These are phyloP conservation scores for Didymella segeticola DNA, from an alignment of 2,329 filamentous ascomycete genomes.

Conservation along the genomic window DNA sequence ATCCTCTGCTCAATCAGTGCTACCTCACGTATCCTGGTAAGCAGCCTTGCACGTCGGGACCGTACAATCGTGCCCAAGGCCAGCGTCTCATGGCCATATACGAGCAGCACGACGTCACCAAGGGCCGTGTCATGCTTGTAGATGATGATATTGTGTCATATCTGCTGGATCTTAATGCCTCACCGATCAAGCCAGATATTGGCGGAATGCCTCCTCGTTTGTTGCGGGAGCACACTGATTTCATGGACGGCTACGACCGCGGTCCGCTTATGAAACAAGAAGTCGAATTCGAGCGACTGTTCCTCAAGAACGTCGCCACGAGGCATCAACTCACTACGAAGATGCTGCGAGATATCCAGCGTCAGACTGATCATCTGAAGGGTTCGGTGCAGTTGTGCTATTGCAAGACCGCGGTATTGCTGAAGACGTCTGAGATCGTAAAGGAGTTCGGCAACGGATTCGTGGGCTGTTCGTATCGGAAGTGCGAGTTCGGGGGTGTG, in stretches of 20 bases:
- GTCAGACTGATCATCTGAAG: not conserved
- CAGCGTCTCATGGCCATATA: conserved; percentile 28
- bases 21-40: conserved; percentile 27
- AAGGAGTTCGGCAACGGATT: not conserved
- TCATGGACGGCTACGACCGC: conserved; percentile 7
- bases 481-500: conserved; percentile 20
- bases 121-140: conserved; percentile 33
- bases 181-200: not conserved
- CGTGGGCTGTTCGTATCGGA: conserved; percentile 24
- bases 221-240: conserved; percentile 19
- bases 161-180: conserved; percentile 5
- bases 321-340: conserved; percentile 11
- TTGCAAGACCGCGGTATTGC: conserved; percentile 15
- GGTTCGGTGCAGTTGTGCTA: conserved; percentile 27
- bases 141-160: conserved; percentile 28
- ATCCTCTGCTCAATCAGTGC: conserved; percentile 29
- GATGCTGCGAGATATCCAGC: conserved; percentile 17
- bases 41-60: conserved; percentile 20
- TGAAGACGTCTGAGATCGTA: not conserved
- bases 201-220: conserved; percentile 21
- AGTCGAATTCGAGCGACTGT: conserved; percentile 20
- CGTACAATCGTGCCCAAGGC: conserved; percentile 29
- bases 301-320: conserved; percentile 18
- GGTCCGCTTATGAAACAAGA: conserved; percentile 29
- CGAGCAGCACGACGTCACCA: conserved; percentile 21